Base-by-base conservation (phyloP, 2,329 filamentous ascomycete species). In the Hirsutella thompsonii region DNA sequence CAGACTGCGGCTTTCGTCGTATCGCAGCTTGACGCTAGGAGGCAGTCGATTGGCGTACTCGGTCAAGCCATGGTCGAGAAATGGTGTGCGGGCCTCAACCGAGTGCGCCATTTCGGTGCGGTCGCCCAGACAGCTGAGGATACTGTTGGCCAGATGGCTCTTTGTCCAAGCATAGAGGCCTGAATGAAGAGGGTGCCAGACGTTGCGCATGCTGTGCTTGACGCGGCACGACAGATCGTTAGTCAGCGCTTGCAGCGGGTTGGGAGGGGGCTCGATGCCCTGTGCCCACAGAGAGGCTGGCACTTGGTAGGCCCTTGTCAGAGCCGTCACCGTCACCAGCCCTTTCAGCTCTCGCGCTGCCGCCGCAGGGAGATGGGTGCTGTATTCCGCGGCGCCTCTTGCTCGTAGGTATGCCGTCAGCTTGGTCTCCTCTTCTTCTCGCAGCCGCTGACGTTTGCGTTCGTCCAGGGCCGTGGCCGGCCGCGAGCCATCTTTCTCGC, bases 401-500 rank as follows among this genome's bases (percentile, higher is more conserved):
- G 11, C 30, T 13, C 30, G 30, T 14, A 32, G 13, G 11, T 8
- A 9, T 5, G 30, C 30, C 30, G 30, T 16, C 30, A 32, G n/a
- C 30, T 16, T 13, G 6, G 6, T 5, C 30, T 13, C n/a, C 30
- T 32, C 30, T 5, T 32, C 30, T 5, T 16, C n/a, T 8, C n/a
- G 18, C 13, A 29, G 34, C 34, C 20, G 16, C 34, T 11, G n/a
- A 9, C 34, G 34, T 20, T n/a, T 5, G 18, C 47, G 32, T 6
- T 29, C 20, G 11, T 40, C 32, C 36, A 46, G 49, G 36, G n/a
- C 52, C 51, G 38, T n/a, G 1, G 56, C 47, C 1, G 55, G 50
- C 53, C 54, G 57, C n/a, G 61, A 46, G 8, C 38, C 39, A 46
- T 76, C 73, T 1, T 62, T 49, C 47, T 74, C 72, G 10, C 63